phyloP scores from a whole-genome alignment of 441 rosid genomes.

The Biscutella laevigata region DNA sequence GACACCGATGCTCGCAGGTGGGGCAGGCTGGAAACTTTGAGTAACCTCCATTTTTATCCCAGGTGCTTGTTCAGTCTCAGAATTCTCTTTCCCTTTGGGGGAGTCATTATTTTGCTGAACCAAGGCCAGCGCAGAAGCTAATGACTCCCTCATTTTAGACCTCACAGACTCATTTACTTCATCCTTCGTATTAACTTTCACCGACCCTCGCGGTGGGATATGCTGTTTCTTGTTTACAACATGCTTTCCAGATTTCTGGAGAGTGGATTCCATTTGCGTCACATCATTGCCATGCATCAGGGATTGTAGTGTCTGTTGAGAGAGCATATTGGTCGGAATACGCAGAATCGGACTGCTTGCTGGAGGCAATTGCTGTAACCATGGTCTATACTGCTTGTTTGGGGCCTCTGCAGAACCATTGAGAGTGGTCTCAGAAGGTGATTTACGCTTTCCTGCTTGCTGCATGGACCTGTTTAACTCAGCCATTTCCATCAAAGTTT shows the following conservation, averaged over 20 bases:
- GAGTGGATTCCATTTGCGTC: constrained; percentile 28
- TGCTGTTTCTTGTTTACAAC: constrained; percentile 34
- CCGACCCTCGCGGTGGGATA: constrained; percentile 31
- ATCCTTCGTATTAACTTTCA: constrained; percentile 32
- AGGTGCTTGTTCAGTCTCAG: constrained; percentile 27
- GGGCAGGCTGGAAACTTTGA: constrained; percentile 24
- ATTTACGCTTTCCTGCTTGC: constrained; percentile 50
- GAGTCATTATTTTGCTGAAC: constrained; percentile 33
- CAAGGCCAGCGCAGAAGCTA: constrained; percentile 70
- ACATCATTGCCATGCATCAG: constrained; percentile 36
- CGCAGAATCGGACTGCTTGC: constrained; percentile 32
- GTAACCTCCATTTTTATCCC: constrained; percentile 21
- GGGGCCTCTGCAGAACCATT: constrained; percentile 32
- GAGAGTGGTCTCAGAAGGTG: constrained; percentile 37
- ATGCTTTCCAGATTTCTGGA: constrained; percentile 33
- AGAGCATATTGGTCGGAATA: constrained; percentile 30
- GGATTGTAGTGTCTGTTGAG: constrained; percentile 31
- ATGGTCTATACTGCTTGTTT: constrained; percentile 68
- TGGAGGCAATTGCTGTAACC: constrained; percentile 54
- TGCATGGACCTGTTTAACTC: constrained; percentile 38
- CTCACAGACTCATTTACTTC: constrained; percentile 66
- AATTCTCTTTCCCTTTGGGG: constrained; percentile 27
- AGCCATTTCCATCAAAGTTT: constrained; percentile 20
- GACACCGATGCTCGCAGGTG: constrained; percentile 17
- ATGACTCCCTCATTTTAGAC: constrained; percentile 80